Evolutionary conservation across 345 rosid genomes (phyloP), one percentile per base, ranked within the genome.

Genomic region (Citrus inodora): DNA sequence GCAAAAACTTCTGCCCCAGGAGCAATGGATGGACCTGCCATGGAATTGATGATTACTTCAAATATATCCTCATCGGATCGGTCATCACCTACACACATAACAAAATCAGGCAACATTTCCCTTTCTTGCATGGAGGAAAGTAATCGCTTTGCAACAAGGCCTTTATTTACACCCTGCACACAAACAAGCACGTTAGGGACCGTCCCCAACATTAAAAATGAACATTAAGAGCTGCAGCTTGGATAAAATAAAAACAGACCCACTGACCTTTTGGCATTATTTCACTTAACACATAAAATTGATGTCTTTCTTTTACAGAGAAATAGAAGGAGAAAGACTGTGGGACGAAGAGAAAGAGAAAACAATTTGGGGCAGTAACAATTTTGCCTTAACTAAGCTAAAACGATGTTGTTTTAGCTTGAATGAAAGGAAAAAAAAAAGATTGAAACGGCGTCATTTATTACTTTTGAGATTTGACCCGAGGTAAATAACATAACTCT

Each of bases 41-140:
- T 79, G 32, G 98, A 88, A 81, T 88, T 88, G 35, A 75, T 84
- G 30, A 94, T 94, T 67, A 85, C 97, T 85, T 94, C 97, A 40
- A 94, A 92, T 95, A 94, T 92, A 82, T 94, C 97, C 78, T 94
- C 98, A 38, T 94, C 97, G 0, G 98, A 92, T 10, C 92, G 84
- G 60, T 94, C 98, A 67, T 94, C 98, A 42, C 98, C 97, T 21
- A 94, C 89, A 88, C 97, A 94, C 46, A 94, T 76, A 66, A 94
- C 93, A 48, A 94, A 92, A 68, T 94, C 98, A 0, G 88, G 90
- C 1, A 74, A 75, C 84, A 87, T 87, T 76, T 79, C 90, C 77
- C 80, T 89, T 76, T 89, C 92, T 86, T 89, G 90, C 97, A 94
- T 90, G 37, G 87, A 79, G 22, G 89, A 87, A 65, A 91, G 91